phyloP scores from a whole-genome alignment of 2,329 filamentous ascomycete genomes.

The Acrodontium crateriforme region DNA sequence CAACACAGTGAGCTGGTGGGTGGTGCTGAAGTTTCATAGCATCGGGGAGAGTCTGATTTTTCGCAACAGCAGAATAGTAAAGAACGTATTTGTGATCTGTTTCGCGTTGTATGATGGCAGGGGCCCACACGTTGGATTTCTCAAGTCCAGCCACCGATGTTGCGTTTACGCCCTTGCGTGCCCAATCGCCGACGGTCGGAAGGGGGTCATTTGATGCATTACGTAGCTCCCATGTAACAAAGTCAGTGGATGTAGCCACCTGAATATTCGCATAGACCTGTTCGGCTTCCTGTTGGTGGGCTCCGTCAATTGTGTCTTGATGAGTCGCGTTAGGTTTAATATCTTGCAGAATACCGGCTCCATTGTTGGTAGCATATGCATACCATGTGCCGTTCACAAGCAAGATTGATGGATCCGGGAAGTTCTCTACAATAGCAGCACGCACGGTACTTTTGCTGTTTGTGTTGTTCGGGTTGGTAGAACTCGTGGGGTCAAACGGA shows the following conservation, averaged over 20 bases:
- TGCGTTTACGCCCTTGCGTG: slow-evolving; percentile 6
- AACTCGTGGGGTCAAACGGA: too few species aligned
- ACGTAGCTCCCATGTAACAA: slow-evolving; percentile 20
- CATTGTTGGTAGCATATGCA: slow-evolving; percentile 26
- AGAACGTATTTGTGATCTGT: slow-evolving; percentile 18
- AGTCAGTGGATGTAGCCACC: slow-evolving; percentile 24
- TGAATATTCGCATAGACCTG: slow-evolving; percentile 22
- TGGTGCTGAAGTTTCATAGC: slow-evolving; percentile 4
- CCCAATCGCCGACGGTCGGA: slow-evolving; percentile 15
- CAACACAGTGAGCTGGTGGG: slow-evolving; percentile 21
- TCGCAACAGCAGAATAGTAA: slow-evolving; percentile 19
- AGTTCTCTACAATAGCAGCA: slow-evolving; percentile 22
- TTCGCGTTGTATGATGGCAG: slow-evolving; percentile 15
- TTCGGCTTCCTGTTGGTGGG: too few species aligned
- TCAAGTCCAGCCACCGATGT: slow-evolving; percentile 9
- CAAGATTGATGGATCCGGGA: slow-evolving; percentile 25
- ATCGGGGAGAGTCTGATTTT: slow-evolving; percentile 1
- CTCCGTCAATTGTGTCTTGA: slow-evolving; percentile 3
- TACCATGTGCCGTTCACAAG: slow-evolving; percentile 22
- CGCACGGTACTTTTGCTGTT: too few species aligned
- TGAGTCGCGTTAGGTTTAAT: too few species aligned
- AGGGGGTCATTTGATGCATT: slow-evolving; percentile 18
- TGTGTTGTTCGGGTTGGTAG: too few species aligned
- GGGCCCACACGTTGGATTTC: slow-evolving; percentile 20
- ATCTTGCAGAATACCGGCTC: slow-evolving; percentile 17